Evolutionary conservation across 148 eudicot species (phyloP).

Genomic region (Cornus florida): DNA sequence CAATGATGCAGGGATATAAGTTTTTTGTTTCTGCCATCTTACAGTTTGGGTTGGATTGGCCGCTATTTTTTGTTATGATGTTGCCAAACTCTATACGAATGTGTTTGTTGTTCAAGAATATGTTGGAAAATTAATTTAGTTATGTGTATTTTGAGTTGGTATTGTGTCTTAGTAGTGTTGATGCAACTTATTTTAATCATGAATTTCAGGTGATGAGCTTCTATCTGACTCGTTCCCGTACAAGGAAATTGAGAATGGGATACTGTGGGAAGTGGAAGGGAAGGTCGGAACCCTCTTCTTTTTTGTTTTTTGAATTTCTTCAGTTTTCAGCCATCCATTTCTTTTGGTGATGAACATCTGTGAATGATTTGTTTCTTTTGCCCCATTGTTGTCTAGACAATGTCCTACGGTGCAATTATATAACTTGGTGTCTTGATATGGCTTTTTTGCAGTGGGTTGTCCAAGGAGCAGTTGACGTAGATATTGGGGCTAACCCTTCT

Average conservation of each 20-base stretch:
- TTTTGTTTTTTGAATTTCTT: neutral
- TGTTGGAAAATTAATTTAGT: no score
- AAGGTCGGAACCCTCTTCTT: constrained; percentile 11
- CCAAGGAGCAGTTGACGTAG: constrained; percentile 15
- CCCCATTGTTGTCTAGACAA: no score
- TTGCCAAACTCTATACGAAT: no score
- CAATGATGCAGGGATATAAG: no score
- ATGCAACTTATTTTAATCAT: neutral
- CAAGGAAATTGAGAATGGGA: constrained; percentile 19
- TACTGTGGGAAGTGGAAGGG: constrained; percentile 28
- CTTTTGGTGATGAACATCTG: neutral
- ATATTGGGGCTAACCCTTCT: constrained; percentile 27
- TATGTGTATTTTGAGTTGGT: neutral
- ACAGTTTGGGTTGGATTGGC: no score
- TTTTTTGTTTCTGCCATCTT: no score
- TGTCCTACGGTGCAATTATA: neutral
- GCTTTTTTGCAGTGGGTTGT: constrained; percentile 18
- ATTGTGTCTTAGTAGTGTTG: neutral
- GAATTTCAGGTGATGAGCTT: constrained; percentile 25
- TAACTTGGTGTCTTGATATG: neutral
- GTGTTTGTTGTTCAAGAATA: no score
- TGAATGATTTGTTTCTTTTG: no score
- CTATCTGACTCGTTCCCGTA: constrained; percentile 26
- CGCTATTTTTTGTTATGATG: no score
- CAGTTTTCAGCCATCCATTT: neutral